Conservation (phyloP, 176 grass and related monocot species). For the Oryza longistaminata region DNA sequence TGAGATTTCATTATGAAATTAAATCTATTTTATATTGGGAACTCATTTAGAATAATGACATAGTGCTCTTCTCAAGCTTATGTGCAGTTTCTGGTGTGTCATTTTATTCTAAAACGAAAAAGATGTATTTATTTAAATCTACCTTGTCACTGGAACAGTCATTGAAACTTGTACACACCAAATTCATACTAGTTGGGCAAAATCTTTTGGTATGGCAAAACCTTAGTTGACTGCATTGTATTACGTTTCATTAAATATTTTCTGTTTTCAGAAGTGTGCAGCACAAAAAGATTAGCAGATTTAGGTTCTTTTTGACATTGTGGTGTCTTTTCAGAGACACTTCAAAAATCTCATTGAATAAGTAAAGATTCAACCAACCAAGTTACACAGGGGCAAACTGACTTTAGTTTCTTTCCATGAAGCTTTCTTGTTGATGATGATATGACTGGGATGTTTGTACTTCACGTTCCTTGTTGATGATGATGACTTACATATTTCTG, state of each 20-base stretch:
- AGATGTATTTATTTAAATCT: conserved; percentile 23
- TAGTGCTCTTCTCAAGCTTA: background rate
- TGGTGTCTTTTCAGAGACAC: background rate
- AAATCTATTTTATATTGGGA: background rate
- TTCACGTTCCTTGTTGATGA: conserved; percentile 17
- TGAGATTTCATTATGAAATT: background rate
- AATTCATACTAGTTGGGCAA: conserved; percentile 4
- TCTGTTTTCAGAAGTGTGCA: background rate
- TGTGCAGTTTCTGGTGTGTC: background rate
- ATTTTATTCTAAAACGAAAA: conserved; percentile 1
- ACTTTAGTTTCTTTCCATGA: background rate
- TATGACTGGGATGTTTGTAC: conserved; percentile 15
- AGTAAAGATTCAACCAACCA: too few species aligned
- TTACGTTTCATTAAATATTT: background rate
- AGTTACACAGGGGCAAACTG: background rate
- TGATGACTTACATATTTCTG: conserved; percentile 36
- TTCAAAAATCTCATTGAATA: too few species aligned
- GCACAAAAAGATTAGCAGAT: background rate
- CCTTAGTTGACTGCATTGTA: background rate
- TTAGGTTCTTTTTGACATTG: background rate
- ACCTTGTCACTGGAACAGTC: conserved; percentile 6
- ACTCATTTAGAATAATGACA: background rate
- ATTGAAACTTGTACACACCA: conserved; percentile 8
- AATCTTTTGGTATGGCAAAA: background rate
- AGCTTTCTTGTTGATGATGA: conserved; percentile 3